A percentile compares a stretch with the other conserved stretches of the same genome.
These are phyloP conservation scores for Nothomitra cinnamomea DNA, from an alignment of 2,329 filamentous ascomycete species.

Conservation along the genomic window DNA sequence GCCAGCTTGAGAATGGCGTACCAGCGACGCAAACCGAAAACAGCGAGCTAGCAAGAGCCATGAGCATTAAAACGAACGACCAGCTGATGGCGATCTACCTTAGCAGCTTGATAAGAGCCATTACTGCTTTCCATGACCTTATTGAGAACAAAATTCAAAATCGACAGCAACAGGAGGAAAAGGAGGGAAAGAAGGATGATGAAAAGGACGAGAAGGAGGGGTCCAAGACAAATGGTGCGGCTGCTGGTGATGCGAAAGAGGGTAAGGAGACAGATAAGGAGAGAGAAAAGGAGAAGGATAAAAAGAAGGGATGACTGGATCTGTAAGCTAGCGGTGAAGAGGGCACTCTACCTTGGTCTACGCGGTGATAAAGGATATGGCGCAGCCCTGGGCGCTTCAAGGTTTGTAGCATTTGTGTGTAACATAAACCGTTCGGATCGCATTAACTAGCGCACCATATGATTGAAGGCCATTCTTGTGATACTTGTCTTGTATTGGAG, in stretches of 20 bases:
- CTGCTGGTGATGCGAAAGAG: slow-evolving; percentile 30
- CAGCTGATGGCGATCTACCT: slow-evolving; percentile 98
- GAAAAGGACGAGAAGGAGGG: slow-evolving; percentile 43
- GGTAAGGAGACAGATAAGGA: slow-evolving; percentile 31
- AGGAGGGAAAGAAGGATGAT: slow-evolving; percentile 63
- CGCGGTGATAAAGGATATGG: neutral
- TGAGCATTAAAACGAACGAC: slow-evolving; percentile 98
- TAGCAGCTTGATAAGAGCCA: slow-evolving; percentile 88
- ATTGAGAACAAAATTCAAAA: slow-evolving; percentile 99
- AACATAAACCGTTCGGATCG: neutral
- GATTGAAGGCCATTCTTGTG: neutral
- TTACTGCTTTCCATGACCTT: slow-evolving; percentile 95
- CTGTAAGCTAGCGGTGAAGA: neutral
- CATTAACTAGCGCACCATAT: neutral
- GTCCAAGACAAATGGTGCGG: slow-evolving; percentile 43
- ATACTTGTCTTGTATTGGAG: neutral
- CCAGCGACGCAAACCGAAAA: slow-evolving; percentile 39
- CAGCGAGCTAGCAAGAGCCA: slow-evolving; percentile 79
- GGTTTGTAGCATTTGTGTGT: neutral
- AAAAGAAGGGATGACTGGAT: slow-evolving; percentile 26
- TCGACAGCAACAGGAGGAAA: slow-evolving; percentile 89
- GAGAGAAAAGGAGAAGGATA: slow-evolving; percentile 28
- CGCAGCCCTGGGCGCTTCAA: neutral
- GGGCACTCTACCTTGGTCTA: neutral
- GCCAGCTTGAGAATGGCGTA: slow-evolving; percentile 25